Conservation (phyloP, 306 rosid species). For the Trifolium dubium region DNA sequence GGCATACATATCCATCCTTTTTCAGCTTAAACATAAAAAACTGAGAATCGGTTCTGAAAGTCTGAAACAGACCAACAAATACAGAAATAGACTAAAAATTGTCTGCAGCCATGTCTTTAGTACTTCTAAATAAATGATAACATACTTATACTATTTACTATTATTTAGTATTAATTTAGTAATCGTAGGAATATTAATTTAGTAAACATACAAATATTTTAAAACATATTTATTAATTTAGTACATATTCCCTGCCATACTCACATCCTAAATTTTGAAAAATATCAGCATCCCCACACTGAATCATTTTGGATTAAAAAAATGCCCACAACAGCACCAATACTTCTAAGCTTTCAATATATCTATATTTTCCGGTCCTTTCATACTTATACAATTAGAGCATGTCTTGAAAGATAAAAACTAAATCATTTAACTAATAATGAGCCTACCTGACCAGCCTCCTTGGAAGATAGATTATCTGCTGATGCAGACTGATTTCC, state of each 20-base stretch:
- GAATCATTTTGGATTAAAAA: slow-evolving; percentile 32
- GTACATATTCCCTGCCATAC: slow-evolving; percentile 20
- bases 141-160: neutral
- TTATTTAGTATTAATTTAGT: slow-evolving; percentile 7
- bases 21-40: slow-evolving; percentile 18
- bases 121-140: neutral
- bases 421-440: slow-evolving; percentile 28
- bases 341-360: slow-evolving; percentile 28
- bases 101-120: no score
- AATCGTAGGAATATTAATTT: no score
- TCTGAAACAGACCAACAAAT: slow-evolving; percentile 16
- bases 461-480: slow-evolving; percentile 65
- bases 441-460: slow-evolving; percentile 62
- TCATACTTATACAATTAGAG: slow-evolving; percentile 4
- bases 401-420: slow-evolving; percentile 30
- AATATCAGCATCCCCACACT: slow-evolving; percentile 13
- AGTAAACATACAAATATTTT: no score
- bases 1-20: neutral
- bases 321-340: slow-evolving; percentile 11
- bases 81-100: slow-evolving; percentile 8
- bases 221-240: no score
- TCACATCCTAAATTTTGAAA: slow-evolving; percentile 34
- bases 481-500: slow-evolving; percentile 58
- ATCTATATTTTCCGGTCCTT: slow-evolving; percentile 6
- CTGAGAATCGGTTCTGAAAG: slow-evolving; percentile 23